Evolutionary conservation across 441 rosid species (phyloP).

Genomic region (Corymbia calophylla): DNA sequence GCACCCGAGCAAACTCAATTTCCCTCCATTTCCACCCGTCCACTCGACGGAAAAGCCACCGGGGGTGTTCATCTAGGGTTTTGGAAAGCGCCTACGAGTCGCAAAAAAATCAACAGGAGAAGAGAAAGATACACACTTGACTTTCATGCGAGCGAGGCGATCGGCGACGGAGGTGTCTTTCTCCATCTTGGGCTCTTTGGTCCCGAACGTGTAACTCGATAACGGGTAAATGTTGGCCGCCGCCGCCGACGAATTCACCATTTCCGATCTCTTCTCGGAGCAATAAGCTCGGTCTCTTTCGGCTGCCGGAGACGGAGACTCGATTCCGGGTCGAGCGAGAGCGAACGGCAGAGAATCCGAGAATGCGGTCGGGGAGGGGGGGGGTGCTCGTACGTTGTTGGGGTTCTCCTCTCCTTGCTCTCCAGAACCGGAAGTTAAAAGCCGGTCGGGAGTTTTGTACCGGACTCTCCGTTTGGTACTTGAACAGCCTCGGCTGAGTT

Average conservation of each 20-base stretch:
- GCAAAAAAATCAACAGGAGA: background rate
- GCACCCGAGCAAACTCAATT: background rate
- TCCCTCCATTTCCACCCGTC: background rate
- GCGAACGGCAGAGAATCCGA: background rate
- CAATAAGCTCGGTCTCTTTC: background rate
- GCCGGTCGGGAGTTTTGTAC: background rate
- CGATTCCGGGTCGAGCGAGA: background rate
- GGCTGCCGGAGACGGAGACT: background rate
- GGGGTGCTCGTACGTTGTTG: background rate
- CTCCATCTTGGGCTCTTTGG: slow-evolving; percentile 97
- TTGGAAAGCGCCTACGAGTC: background rate
- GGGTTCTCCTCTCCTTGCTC: background rate
- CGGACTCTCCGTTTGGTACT: background rate
- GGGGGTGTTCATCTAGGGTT: slow-evolving; percentile 34
- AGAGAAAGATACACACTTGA: slow-evolving; percentile 42
- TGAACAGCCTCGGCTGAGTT: no score
- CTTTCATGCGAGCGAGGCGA: slow-evolving; percentile 99
- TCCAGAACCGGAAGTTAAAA: background rate
- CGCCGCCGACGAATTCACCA: slow-evolving; percentile 83
- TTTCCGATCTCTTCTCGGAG: slow-evolving; percentile 11
- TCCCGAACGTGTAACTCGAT: slow-evolving; percentile 93
- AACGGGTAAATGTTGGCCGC: slow-evolving; percentile 91
- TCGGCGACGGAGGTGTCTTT: slow-evolving; percentile 97
- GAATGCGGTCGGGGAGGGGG: background rate
- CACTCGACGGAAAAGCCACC: background rate